Evolutionary conservation across 1,284 basidiomycete genomes (phyloP).

Genomic region (Leccinum griseonigrum): DNA sequence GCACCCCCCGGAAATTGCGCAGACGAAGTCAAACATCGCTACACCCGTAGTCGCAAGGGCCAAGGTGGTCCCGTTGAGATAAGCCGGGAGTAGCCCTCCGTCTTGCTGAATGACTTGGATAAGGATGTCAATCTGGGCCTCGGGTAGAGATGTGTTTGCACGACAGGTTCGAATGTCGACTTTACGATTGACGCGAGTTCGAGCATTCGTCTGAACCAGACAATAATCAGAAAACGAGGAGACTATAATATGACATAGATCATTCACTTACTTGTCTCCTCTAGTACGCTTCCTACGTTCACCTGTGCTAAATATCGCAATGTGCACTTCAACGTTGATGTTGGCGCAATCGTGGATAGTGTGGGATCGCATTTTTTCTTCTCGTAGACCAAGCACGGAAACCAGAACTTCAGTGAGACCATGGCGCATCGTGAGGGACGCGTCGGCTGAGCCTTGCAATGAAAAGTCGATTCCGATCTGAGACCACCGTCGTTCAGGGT

Average conservation of each 20-base stretch:
- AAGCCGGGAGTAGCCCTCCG: conserved; percentile 86
- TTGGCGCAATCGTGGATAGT: conserved; percentile 81
- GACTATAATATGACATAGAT: conserved; percentile 37
- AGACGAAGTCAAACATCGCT: conserved; percentile 88
- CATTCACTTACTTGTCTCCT: conserved; percentile 88
- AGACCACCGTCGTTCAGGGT: conserved; percentile 87
- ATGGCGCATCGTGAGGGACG: conserved; percentile 81
- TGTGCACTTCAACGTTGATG: conserved; percentile 82
- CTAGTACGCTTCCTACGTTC: conserved; percentile 74
- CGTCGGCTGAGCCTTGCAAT: conserved; percentile 79
- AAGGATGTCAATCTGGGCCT: conserved; percentile 91
- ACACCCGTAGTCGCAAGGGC: conserved; percentile 91
- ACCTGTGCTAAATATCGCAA: conserved; percentile 84
- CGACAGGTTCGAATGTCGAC: conserved; percentile 93
- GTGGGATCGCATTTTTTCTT: conserved; percentile 75
- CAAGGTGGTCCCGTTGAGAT: conserved; percentile 93
- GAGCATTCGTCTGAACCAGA: conserved; percentile 67
- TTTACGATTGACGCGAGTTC: conserved; percentile 88
- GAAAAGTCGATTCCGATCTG: conserved; percentile 89
- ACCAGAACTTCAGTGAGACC: conserved; percentile 88
- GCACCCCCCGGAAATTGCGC: conserved; percentile 79
- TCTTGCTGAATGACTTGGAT: conserved; percentile 93
- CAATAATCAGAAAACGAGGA: conserved; percentile 36
- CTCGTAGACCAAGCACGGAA: conserved; percentile 89
- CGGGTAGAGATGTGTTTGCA: conserved; percentile 89